These are phyloP conservation scores for Mallotus japonicus DNA, from an alignment of 441 rosid species.

Conservation along the genomic window DNA sequence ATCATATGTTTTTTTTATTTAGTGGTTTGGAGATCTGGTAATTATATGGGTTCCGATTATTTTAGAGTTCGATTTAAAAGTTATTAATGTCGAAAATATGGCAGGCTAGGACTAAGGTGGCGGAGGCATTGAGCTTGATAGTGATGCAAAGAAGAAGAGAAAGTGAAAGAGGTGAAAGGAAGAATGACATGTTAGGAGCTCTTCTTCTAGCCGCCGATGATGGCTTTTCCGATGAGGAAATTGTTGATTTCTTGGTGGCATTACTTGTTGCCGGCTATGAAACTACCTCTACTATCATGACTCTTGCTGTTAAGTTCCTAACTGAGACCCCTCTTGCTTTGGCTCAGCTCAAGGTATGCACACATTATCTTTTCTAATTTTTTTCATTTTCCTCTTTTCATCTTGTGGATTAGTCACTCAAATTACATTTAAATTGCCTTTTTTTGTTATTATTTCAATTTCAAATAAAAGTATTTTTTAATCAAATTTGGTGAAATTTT, in stretches of 20 bases:
- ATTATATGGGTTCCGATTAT: too few species aligned
- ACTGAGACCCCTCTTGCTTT: conserved; percentile 90
- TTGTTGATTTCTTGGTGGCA: conserved; percentile 87
- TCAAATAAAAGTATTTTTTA: too few species aligned
- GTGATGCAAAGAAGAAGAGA: conserved; percentile 70
- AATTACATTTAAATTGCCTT: too few species aligned
- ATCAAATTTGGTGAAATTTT: too few species aligned
- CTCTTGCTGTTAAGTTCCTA: conserved; percentile 92
- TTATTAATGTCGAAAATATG: not conserved
- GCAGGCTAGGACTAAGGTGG: conserved; percentile 94
- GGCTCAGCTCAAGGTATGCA: conserved; percentile 72
- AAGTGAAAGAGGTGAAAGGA: conserved; percentile 43
- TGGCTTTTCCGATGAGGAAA: conserved; percentile 75
- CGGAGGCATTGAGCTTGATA: conserved; percentile 78
- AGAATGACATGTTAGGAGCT: conserved; percentile 79
- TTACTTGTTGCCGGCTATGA: conserved; percentile 93
- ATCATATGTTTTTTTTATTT: not conserved
- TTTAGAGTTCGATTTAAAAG: too few species aligned
- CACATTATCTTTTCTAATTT: not conserved
- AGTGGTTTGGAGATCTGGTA: too few species aligned
- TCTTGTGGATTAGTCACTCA: too few species aligned
- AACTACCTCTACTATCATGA: conserved; percentile 92
- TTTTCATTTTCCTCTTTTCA: too few species aligned
- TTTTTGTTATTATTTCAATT: too few species aligned
- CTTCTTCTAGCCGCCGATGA: conserved; percentile 57